Evolutionary conservation across 2,329 filamentous ascomycete genomes (phyloP), one percentile per base, ranked within the genome.

Genomic region (Cercospora sp.): DNA sequence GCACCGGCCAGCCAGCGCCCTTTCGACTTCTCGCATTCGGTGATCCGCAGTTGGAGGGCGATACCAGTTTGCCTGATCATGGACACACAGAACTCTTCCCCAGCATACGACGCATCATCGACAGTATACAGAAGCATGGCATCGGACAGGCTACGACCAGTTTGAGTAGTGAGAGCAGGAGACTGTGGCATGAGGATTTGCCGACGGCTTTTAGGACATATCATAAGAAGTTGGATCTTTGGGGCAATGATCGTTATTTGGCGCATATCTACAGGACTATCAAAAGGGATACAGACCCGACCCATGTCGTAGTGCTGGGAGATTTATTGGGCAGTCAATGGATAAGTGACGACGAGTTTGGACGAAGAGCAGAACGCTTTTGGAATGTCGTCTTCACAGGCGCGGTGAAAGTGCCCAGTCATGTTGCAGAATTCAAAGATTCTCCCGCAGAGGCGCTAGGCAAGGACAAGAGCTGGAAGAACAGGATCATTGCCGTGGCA

Each of bases 241-340:
- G 93, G 75, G 95, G 95, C 3, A 99, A 99, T 80, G 95, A 99
- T 80, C 92, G 89, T 76, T 99, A 98, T 79, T 87, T 99, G 33
- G 92, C 91, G 20, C 95, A 99, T 79, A 93, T 97, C 67, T 97
- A 96, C 80, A 87, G 92, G 16, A 91, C 89, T 0, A 80, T 97
- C 60, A 86, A 87, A 72, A 96, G 93, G 92, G 96, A 91, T 90
- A 87, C 91, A 0, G 82, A 84, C 16, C 95, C 95, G 8, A 96
- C 92, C 0, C 95, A 99, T 78, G 88, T 95, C 20, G 89, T 91
- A 0, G 93, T 98, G 0, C 84, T 99, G 3, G 95, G 95, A 3
- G 95, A 99, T 78, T 83, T 99, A 67, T 83, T 99, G 9, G 95
- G 95, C 9, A 97, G 93, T 75, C 95, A 99, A 79, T 99, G 95